Conservation (phyloP, 139 green algal genomes). For the Desmodesmus armatus region DNA sequence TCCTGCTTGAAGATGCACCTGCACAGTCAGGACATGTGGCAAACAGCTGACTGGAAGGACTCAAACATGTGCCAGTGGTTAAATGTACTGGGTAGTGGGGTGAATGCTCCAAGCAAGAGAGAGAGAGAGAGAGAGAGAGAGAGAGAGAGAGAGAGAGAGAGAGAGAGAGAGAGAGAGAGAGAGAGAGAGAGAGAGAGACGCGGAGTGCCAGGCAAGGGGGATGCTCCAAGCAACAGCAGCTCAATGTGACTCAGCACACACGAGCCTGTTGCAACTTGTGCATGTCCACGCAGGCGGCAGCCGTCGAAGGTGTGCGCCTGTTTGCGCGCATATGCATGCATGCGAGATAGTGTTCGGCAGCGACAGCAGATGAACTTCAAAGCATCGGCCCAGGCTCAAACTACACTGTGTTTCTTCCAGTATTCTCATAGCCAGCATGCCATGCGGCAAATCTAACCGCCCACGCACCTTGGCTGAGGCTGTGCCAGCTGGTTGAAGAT, state of each 20-base stretch:
- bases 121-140: not conserved
- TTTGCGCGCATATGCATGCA: not conserved
- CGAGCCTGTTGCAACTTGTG: too few relatives aligned
- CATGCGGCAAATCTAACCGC: too few relatives aligned
- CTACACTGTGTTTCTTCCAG: too few relatives aligned
- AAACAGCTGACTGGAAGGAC: too few relatives aligned
- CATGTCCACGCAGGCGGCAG: not conserved
- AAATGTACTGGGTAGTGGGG: not conserved
- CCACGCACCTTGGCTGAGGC: slow-evolving; percentile 4
- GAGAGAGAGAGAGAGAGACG: not conserved
- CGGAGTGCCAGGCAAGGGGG: not conserved
- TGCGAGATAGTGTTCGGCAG: not conserved
- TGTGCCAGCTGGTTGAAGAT: not conserved
- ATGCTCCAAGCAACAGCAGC: too few relatives aligned
- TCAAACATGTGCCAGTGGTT: too few relatives aligned
- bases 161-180: too few relatives aligned
- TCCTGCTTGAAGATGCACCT: slow-evolving; percentile 26
- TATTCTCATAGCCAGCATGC: too few relatives aligned
- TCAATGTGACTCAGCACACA: too few relatives aligned
- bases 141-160: not conserved
- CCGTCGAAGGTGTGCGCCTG: not conserved
- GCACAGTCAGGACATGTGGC: not conserved
- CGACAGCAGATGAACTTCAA: too few relatives aligned
- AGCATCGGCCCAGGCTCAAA: too few relatives aligned
- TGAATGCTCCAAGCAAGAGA: not conserved